Evolutionary conservation across 108 stramenopile genomes (phyloP), one percentile per base, ranked within the genome.

Genomic region (Cyclotella kingstonii): DNA sequence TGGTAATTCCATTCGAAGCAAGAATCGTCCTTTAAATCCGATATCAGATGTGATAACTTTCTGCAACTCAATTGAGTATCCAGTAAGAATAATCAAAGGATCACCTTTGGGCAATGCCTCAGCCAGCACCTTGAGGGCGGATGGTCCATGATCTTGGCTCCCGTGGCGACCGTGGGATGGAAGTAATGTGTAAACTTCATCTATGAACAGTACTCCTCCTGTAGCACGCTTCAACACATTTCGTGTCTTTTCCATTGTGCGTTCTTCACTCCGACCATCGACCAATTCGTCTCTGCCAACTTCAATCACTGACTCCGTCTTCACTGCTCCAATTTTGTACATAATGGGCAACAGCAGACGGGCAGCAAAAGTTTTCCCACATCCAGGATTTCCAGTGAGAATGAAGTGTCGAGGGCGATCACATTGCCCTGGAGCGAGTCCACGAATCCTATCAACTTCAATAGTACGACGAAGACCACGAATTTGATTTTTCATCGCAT

Each of bases 311-410:
- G 81, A 79, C 29, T 66, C 75, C 3, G 42, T 81, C 15, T 73
- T 58, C n/a, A 90, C 79, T 2, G 77, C 84, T 11, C 90, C 90
- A 42, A 95, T 87, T 49, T 88, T 83, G 63, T 76, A 73, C 35
- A 96, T 48, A 5, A 96, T 70, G 0, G 78, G 66, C n/a, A 78
- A 62, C 49, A 95, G 60, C 2, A 94, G 49, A 3, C 80, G 64
- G 5, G 95, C 90, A 11, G 93, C 89, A 31, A 73, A 85, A 4
- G 87, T 83, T 68, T 95, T 96, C 25, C 95, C 95, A 26, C 87
- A 87, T 12, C 97, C 97, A 0, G 97, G 93, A 60, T 87, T 91
- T 21, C 97, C 97, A 15, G 89, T 76, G 28, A 98, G 81, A 22
- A 82, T 76, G 33, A 89, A 63, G 62, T 91, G 91, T 44, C 77